Evolutionary conservation across 2,329 filamentous ascomycete species (phyloP).

Genomic region (Pseudogymnoascus sp.): DNA sequence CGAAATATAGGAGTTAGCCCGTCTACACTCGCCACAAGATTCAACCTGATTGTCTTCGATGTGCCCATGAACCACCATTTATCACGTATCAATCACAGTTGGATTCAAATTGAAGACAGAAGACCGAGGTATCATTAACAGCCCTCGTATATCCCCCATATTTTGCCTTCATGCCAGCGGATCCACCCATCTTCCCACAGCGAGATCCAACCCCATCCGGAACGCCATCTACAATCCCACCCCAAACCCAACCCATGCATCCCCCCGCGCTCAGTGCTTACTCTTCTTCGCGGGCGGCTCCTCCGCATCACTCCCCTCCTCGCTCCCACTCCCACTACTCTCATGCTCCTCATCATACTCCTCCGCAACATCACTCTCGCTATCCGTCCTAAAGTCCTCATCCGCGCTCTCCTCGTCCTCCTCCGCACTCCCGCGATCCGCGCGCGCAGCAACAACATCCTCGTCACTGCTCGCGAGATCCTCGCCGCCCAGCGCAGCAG

Average conservation of each 20-base stretch:
- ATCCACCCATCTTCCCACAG: background rate
- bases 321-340: slow-evolving; percentile 66
- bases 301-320: slow-evolving; percentile 53
- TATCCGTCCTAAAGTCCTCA: slow-evolving; percentile 89
- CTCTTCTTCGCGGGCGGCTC: slow-evolving; percentile 46
- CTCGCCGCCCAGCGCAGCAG: slow-evolving; percentile 75
- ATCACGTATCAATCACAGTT: background rate
- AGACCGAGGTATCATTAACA: slow-evolving; percentile 6
- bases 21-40: background rate
- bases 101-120: background rate
- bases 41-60: background rate
- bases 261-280: slow-evolving; percentile 22
- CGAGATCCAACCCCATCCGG: slow-evolving; percentile 4
- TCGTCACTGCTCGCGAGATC: slow-evolving; percentile 69
- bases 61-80: background rate
- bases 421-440: slow-evolving; percentile 83
- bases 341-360: slow-evolving; percentile 91
- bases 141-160: background rate
- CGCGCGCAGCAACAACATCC: slow-evolving; percentile 60
- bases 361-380: slow-evolving; percentile 91
- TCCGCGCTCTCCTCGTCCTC: slow-evolving; percentile 94
- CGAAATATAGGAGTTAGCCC: background rate
- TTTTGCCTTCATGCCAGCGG: background rate
- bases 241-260: background rate
- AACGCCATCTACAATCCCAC: slow-evolving; percentile 7